Percentiles rank a stretch among this genome's conserved stretches.
Conservation (phyloP, 1,284 basidiomycete species). For the Cutaneotrichosporon dermatis region DNA sequence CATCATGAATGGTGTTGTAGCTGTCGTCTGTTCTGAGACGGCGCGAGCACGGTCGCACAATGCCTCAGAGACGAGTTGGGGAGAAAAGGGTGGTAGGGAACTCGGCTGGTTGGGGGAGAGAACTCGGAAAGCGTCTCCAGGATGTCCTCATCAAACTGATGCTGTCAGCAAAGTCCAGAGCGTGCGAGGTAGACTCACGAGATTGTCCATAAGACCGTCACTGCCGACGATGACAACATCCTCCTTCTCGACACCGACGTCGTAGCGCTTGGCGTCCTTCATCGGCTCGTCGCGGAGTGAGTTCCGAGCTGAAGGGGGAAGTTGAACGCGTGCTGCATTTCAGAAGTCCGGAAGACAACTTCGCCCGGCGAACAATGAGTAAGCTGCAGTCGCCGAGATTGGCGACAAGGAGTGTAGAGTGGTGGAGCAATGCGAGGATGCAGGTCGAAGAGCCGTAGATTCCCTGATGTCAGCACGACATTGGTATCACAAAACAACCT, state of each 20-base stretch:
- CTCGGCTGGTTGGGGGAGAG: conserved; percentile 41
- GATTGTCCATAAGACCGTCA: conserved; percentile 89
- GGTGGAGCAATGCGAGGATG: conserved; percentile 56
- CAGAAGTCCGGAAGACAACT: conserved; percentile 82
- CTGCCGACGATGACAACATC: conserved; percentile 86
- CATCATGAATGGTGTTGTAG: conserved; percentile 55
- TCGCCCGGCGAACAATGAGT: conserved; percentile 73
- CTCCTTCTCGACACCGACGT: conserved; percentile 72
- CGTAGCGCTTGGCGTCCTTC: conserved; percentile 66
- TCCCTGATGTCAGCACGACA: conserved; percentile 40
- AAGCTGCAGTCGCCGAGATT: conserved; percentile 90
- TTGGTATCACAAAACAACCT: conserved; percentile 36
- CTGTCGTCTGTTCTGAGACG: conserved; percentile 53
- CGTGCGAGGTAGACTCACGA: conserved; percentile 48
- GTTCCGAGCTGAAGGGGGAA: conserved; percentile 78
- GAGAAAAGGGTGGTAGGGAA: conserved; percentile 47
- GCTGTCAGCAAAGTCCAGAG: not conserved
- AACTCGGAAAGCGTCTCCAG: conserved; percentile 84
- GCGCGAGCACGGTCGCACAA: conserved; percentile 53
- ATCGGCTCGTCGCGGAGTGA: conserved; percentile 63
- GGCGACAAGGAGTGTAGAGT: conserved; percentile 78
- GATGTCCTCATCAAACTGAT: conserved; percentile 84
- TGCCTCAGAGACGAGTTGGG: conserved; percentile 55
- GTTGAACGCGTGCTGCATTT: conserved; percentile 96
- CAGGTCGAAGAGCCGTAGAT: conserved; percentile 56